Conservation (phyloP, 1,284 basidiomycete species). For the Hortiboletus rubellus region DNA sequence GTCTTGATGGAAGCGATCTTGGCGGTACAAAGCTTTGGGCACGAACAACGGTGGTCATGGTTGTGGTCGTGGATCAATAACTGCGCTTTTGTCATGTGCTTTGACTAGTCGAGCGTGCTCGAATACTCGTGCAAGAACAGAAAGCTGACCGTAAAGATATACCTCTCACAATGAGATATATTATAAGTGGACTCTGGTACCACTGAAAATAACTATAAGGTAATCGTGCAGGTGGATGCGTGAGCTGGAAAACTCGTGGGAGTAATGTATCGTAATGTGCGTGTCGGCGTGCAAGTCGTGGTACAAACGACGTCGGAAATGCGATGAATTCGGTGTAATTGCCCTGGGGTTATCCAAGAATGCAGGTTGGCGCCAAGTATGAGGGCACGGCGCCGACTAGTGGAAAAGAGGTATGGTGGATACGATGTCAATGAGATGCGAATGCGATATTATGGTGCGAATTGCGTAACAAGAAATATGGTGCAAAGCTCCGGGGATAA, state of each 20-base stretch:
- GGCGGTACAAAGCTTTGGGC: slow-evolving; percentile 8
- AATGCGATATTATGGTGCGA: slow-evolving; percentile 19
- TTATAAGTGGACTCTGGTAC: slow-evolving; percentile 17
- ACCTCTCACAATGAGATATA: slow-evolving; percentile 8
- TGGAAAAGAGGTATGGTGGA: slow-evolving; percentile 25
- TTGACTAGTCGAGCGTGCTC: neutral
- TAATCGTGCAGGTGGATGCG: slow-evolving; percentile 18
- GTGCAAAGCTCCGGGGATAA: neutral
- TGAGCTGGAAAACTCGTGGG: neutral
- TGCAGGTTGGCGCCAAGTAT: slow-evolving; percentile 10
- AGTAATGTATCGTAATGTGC: slow-evolving; percentile 5
- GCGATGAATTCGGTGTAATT: slow-evolving; percentile 1
- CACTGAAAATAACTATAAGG: slow-evolving; percentile 25
- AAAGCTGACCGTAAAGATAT: neutral
- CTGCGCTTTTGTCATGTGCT: neutral
- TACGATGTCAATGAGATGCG: slow-evolving; percentile 19
- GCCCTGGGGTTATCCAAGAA: slow-evolving; percentile 23
- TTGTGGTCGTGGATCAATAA: slow-evolving; percentile 6
- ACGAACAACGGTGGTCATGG: slow-evolving; percentile 5
- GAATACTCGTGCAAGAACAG: neutral
- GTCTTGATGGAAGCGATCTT: slow-evolving; percentile 8
- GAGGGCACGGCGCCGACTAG: slow-evolving; percentile 3
- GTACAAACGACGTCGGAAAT: slow-evolving; percentile 3
- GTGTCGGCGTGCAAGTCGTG: slow-evolving; percentile 5
- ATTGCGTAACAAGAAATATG: slow-evolving; percentile 5